phyloP scores from a whole-genome alignment of 2,329 filamentous ascomycete species.

The Cladosporium sp. region DNA sequence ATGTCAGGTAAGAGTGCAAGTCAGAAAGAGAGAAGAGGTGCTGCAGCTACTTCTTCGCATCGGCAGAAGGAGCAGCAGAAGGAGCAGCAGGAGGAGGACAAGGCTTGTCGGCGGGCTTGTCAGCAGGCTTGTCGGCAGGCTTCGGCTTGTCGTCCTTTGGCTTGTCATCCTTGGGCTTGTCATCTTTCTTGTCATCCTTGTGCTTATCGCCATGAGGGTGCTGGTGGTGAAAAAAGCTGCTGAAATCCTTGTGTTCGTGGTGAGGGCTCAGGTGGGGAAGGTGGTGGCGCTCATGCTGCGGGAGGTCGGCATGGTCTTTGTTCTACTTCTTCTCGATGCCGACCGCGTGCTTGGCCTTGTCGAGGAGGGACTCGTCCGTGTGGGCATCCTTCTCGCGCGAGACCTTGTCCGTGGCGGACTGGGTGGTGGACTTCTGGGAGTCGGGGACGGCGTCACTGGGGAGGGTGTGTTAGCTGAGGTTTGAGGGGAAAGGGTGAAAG shows the following conservation, averaged over 20 bases:
- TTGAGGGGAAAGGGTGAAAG: conserved; percentile 10
- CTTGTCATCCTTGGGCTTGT: not conserved
- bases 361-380: conserved; percentile 33
- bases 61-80: not conserved
- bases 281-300: not conserved
- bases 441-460: conserved; percentile 48
- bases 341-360: conserved; percentile 46
- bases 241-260: conserved; percentile 9
- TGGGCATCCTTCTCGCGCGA: conserved; percentile 43
- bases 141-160: not conserved
- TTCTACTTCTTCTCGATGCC: conserved; percentile 41
- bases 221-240: conserved; percentile 5
- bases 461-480: not conserved
- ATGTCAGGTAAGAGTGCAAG: not conserved
- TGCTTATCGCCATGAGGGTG: not conserved
- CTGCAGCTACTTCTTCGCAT: not conserved
- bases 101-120: not conserved
- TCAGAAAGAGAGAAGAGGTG: not conserved
- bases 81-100: not conserved
- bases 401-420: conserved; percentile 49
- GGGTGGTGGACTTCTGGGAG: conserved; percentile 50
- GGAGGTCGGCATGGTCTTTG: not conserved
- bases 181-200: conserved; percentile 2
- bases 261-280: not conserved
- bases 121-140: not conserved